These are phyloP conservation scores for Hypericum perforatum DNA, from an alignment of 345 rosid genomes.

Conservation along the genomic window DNA sequence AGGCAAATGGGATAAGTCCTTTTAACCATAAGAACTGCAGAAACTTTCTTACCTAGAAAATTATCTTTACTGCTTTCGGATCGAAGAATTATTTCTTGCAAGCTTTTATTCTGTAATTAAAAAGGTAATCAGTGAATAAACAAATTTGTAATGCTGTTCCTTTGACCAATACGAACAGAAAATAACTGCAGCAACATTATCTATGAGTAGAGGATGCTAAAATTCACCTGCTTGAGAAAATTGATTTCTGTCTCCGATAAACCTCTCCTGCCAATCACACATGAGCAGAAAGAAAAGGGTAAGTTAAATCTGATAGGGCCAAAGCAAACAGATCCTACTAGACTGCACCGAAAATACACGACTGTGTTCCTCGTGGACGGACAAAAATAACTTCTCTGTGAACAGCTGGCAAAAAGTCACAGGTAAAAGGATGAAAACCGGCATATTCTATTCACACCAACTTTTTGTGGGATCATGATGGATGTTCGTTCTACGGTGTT, in stretches of 20 bases:
- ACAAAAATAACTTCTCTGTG: too few relatives aligned
- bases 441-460: too few relatives aligned
- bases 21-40: too few relatives aligned
- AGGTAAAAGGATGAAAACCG: too few relatives aligned
- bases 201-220: constrained; percentile 6
- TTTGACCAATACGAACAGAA: too few relatives aligned
- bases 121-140: background rate
- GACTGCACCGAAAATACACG: too few relatives aligned
- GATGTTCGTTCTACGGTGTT: too few relatives aligned
- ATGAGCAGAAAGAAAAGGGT: background rate
- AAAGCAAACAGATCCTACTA: too few relatives aligned
- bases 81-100: constrained; percentile 54
- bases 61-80: constrained; percentile 50
- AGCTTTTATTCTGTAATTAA: constrained; percentile 43
- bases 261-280: constrained; percentile 63
- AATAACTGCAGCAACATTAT: constrained; percentile 11
- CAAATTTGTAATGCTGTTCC: constrained; percentile 1
- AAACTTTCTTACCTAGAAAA: constrained; percentile 48
- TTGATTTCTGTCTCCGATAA: constrained; percentile 76
- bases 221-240: constrained; percentile 66
- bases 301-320: background rate
- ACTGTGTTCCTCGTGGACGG: too few relatives aligned
- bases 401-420: too few relatives aligned
- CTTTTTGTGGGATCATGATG: too few relatives aligned
- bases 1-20: too few relatives aligned